Base-by-base conservation (phyloP, 192 early-diverging fungal genomes). In the Backusella sp. region DNA sequence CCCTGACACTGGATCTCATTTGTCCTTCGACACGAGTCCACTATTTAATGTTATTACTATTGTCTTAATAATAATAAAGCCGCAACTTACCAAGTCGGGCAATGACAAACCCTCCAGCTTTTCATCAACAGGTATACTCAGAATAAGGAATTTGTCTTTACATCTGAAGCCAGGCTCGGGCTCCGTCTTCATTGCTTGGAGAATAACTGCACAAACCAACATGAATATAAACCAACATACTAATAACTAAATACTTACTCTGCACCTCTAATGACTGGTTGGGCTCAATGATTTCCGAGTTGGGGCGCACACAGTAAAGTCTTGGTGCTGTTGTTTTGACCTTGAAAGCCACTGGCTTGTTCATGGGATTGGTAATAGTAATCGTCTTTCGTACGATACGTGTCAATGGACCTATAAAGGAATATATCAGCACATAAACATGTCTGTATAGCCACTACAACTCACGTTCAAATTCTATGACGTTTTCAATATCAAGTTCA, bases 321-420 rank as follows among this genome's bases (percentile, higher is more conserved):
- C 95, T 97, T 44, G 98, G 98, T 2, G 98, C 98, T 9, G 98
- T 99, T 19, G 98, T 99, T 76, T 99, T 99, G 79, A 99, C 94
- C 80, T 99, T 98, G 89, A 97, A 99, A n/a, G 94, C 94, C 36
- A 97, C 85, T 1, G 94, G 87, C 46, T 87, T 65, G 72, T 87
- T 83, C 73, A 86, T 85, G 35, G 86, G 83, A 86, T 94, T 94
- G 32, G 80, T 85, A 69, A 94, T 85, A n/a, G 78, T 72, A 68
- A 93, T 76, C 7, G 73, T 71, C 68, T 88, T 87, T 52, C 90
- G 86, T 66, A 89, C 87, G 68, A 86, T 80, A 59, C 82, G 78
- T 53, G 89, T 88, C 73, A 94, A 87, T 26, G 92, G 92, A 77
- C 90, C 90, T 91, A 49, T 7, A 35, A 35, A 36, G 28, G 23